phyloP scores from a whole-genome alignment of 176 grass and related monocot genomes.

The Oryza longistaminata region DNA sequence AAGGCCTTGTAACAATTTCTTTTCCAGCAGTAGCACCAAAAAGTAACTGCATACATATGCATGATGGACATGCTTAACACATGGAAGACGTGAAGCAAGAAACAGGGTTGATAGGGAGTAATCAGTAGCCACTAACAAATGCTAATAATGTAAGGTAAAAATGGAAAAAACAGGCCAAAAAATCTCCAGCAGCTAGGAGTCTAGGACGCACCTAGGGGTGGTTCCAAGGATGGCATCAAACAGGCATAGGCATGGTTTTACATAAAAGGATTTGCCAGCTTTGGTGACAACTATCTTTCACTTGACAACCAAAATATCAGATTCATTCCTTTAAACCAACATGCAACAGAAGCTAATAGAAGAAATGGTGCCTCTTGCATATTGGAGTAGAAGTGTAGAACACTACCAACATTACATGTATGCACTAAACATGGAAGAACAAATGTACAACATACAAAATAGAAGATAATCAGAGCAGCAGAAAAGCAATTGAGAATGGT shows the following conservation, averaged over 20 bases:
- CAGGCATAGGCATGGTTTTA: background rate
- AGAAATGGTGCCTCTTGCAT: background rate
- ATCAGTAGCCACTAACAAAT: background rate
- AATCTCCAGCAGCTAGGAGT: background rate
- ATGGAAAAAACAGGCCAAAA: too few species aligned
- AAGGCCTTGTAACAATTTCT: conserved; percentile 24
- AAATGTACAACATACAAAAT: background rate
- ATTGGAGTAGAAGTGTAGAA: conserved; percentile 4
- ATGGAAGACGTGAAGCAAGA: conserved; percentile 3
- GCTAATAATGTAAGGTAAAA: background rate
- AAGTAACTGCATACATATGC: conserved; percentile 57
- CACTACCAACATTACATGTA: background rate
- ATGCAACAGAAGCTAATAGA: background rate
- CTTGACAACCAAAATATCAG: background rate
- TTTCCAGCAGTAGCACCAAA: conserved; percentile 49
- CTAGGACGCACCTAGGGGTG: background rate
- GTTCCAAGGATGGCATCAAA: background rate
- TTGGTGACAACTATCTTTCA: background rate
- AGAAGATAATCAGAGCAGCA: conserved; percentile 1
- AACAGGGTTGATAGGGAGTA: conserved; percentile 14
- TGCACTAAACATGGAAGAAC: background rate
- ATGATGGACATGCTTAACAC: conserved; percentile 38
- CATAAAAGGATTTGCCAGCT: background rate
- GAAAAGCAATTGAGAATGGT: background rate
- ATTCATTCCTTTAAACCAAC: background rate